A percentile compares a stretch with the other conserved stretches of the same genome.
Evolutionary conservation across 306 rosid genomes (phyloP).

Genomic region (Acacia confusa): DNA sequence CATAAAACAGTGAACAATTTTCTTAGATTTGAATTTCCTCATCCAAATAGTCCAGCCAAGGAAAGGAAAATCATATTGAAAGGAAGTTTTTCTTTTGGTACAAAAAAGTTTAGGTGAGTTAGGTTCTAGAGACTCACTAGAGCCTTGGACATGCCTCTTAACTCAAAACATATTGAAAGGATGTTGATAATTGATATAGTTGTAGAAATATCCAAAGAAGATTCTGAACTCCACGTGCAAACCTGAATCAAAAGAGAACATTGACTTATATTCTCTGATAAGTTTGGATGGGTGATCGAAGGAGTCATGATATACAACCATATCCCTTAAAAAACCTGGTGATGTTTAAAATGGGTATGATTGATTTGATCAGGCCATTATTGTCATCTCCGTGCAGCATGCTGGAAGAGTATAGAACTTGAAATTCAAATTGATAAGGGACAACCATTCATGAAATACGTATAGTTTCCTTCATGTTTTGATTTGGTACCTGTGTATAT

Average conservation of each 20-base stretch:
- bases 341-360: background rate
- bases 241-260: no score
- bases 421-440: no score
- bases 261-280: background rate
- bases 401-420: background rate
- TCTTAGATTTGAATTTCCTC: background rate
- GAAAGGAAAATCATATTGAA: background rate
- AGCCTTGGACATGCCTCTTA: fast-evolving
- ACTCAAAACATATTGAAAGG: background rate
- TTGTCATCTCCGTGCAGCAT: background rate
- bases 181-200: no score
- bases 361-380: background rate
- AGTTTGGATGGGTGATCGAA: background rate
- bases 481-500: no score
- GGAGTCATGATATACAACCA: background rate
- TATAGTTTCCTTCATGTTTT: no score
- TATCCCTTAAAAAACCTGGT: background rate
- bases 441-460: no score
- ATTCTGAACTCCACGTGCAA: no score
- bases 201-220: background rate
- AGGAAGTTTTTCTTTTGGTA: background rate
- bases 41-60: background rate
- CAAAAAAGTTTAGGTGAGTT: no score
- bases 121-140: no score
- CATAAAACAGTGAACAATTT: no score